Evolutionary conservation across 2,329 filamentous ascomycete species (phyloP), one percentile per base, ranked within the genome.

Genomic region (Westerdykella ornata): DNA sequence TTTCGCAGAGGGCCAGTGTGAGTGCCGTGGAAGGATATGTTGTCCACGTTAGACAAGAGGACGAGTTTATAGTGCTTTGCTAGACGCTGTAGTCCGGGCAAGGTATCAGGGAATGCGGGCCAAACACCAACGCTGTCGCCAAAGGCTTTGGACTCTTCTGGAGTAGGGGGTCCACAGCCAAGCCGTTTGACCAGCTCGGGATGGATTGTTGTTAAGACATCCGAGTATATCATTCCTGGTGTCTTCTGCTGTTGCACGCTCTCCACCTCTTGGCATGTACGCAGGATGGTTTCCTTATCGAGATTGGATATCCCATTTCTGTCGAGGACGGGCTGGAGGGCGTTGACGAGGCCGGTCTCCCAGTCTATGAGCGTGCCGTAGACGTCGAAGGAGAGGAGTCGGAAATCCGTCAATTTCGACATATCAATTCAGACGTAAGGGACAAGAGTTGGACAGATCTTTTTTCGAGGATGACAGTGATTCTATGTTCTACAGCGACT

Each of bases 341-440:
- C 71, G 2, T 63, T 49, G 38, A 75, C 63, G 42, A 87, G 75
- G 44, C 83, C 83, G n/a, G 68, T 60, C 61, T 88, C 82, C 84
- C 83, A 88, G 69, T 89, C 83, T 45, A 89, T 78, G 3, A 89
- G 74, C 0, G 85, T 90, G 62, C 85, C 84, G 63, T 85, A 89
- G 69, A 84, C 80, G 66, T 90, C 85, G 66, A 89, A 88, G 54
- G 79, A 81, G 37, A 87, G 76, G 44, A 77, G 65, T 17, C 65
- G 66, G 59, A 71, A 75, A 39, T 67, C 56, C 20, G 57, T 64
- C 20, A 68, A 57, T 28, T 57, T 62, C 15, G 59, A 52, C 59
- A 64, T 64, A 31, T 8, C 42, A 37, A 5, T 7, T 19, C 8
- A 16, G 12, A n/a, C 12, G 19, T 7, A 36, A 14, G 15, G n/a